A percentile compares a stretch with the other conserved stretches of the same genome.
Evolutionary conservation across 2,329 filamentous ascomycete species (phyloP).

Genomic region (Colletotrichum euphorbiae): DNA sequence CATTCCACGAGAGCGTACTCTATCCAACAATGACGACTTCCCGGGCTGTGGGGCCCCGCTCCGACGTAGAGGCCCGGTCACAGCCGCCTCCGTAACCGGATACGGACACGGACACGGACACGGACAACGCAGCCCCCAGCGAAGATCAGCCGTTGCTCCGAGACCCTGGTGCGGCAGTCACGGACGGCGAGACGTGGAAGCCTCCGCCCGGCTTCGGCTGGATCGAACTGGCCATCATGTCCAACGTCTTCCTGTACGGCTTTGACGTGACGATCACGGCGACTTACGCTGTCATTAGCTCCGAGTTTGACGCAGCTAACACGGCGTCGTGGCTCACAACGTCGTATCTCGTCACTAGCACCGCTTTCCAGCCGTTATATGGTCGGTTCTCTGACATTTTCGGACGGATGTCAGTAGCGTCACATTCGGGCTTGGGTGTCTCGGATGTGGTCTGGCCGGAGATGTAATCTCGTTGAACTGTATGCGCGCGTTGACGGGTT

Average conservation of each 20-base stretch:
- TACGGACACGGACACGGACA: constrained; percentile 7
- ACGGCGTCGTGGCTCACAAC: constrained; percentile 81
- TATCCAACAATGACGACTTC: background rate
- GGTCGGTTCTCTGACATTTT: constrained; percentile 78
- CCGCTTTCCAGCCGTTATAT: constrained; percentile 78
- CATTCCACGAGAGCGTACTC: background rate
- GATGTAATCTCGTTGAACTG: constrained; percentile 71
- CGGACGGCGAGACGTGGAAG: constrained; percentile 52
- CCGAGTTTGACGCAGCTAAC: constrained; percentile 78
- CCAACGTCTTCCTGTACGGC: constrained; percentile 73
- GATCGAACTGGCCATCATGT: constrained; percentile 72
- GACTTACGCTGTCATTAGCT: constrained; percentile 79
- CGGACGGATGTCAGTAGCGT: constrained; percentile 71
- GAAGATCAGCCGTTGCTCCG: constrained; percentile 44
- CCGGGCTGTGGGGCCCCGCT: constrained; percentile 19
- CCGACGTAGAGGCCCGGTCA: constrained; percentile 25
- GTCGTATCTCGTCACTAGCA: constrained; percentile 77
- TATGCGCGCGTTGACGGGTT: constrained; percentile 74
- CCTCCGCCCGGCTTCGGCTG: constrained; percentile 64
- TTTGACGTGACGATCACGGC: constrained; percentile 82
- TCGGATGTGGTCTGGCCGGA: constrained; percentile 72
- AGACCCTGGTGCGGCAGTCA: constrained; percentile 31
- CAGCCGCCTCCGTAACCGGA: constrained; percentile 19
- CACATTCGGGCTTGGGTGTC: constrained; percentile 71
- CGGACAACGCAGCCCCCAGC: constrained; percentile 11